phyloP scores from a whole-genome alignment of 495 filamentous ascomycete species.

The Xylaria sp. region DNA sequence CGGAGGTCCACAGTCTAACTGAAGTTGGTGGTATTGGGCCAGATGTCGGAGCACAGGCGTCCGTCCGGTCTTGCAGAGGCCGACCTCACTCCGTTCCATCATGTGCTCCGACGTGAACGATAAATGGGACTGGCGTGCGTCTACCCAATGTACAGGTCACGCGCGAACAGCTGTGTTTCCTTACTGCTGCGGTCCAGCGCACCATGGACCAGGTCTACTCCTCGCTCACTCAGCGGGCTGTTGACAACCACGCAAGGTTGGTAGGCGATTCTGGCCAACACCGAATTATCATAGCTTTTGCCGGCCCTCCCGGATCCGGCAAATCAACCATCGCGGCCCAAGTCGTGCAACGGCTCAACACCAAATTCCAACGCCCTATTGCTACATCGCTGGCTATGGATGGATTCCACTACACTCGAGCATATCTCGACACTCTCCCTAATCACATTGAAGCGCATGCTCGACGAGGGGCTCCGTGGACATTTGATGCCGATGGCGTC shows the following conservation, averaged over 20 bases:
- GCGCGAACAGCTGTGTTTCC: neutral
- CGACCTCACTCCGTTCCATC: neutral
- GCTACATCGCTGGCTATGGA: slow-evolving; percentile 47
- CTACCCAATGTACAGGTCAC: neutral
- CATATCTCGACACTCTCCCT: slow-evolving; percentile 45
- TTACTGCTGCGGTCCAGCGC: neutral
- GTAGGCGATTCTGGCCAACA: slow-evolving; percentile 3
- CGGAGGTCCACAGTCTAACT: neutral
- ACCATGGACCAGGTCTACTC: slow-evolving; percentile 33
- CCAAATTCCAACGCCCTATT: slow-evolving; percentile 17
- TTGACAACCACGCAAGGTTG: slow-evolving; percentile 10
- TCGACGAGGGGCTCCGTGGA: slow-evolving; percentile 53
- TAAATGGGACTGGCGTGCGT: neutral
- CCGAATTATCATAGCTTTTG: slow-evolving; percentile 46
- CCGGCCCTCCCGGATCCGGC: slow-evolving; percentile 52
- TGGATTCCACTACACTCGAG: slow-evolving; percentile 48
- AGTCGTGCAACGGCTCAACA: slow-evolving; percentile 44
- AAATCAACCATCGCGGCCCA: slow-evolving; percentile 52
- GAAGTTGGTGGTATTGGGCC: neutral
- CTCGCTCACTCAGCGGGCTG: slow-evolving; percentile 28
- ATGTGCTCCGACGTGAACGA: neutral
- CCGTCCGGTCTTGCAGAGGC: neutral
- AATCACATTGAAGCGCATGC: slow-evolving; percentile 47
- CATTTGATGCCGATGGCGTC: slow-evolving; percentile 47
- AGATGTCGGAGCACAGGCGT: slow-evolving; percentile 7